These are phyloP conservation scores for Salix koriyanagi DNA, from an alignment of 345 rosid species.

Conservation along the genomic window DNA sequence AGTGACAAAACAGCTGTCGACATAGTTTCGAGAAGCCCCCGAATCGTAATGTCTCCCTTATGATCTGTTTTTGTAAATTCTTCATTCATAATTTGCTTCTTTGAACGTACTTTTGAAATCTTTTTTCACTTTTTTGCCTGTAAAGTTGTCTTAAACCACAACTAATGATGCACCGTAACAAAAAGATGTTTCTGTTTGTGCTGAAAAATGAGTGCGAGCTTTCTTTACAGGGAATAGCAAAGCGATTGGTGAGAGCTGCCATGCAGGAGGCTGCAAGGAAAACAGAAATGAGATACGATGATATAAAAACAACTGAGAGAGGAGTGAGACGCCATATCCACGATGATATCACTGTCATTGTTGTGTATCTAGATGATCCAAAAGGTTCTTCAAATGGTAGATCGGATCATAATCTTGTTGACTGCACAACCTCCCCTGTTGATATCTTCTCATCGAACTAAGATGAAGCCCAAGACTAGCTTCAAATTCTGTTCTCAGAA, in stretches of 20 bases:
- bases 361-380: slow-evolving; percentile 47
- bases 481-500: not conserved
- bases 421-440: slow-evolving; percentile 37
- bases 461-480: slow-evolving; percentile 17
- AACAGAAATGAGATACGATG: slow-evolving; percentile 43
- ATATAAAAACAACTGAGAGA: slow-evolving; percentile 39
- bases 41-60: slow-evolving; percentile 27
- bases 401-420: slow-evolving; percentile 15
- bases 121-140: not conserved
- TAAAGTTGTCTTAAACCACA: not conserved
- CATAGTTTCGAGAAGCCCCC: slow-evolving; percentile 38
- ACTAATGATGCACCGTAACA: not conserved
- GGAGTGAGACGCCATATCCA: slow-evolving; percentile 61
- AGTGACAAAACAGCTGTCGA: slow-evolving; percentile 46
- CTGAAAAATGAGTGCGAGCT: not conserved
- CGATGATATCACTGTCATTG: slow-evolving; percentile 62
- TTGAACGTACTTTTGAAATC: not conserved
- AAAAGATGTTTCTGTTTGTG: not conserved
- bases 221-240: slow-evolving; percentile 49
- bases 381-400: slow-evolving; percentile 17
- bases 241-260: slow-evolving; percentile 52
- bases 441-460: slow-evolving; percentile 46
- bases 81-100: not conserved
- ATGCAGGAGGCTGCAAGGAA: slow-evolving; percentile 52
- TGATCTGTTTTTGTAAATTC: not conserved